These are phyloP conservation scores for Gleditsia sinensis DNA, from an alignment of 306 rosid genomes.

Conservation along the genomic window DNA sequence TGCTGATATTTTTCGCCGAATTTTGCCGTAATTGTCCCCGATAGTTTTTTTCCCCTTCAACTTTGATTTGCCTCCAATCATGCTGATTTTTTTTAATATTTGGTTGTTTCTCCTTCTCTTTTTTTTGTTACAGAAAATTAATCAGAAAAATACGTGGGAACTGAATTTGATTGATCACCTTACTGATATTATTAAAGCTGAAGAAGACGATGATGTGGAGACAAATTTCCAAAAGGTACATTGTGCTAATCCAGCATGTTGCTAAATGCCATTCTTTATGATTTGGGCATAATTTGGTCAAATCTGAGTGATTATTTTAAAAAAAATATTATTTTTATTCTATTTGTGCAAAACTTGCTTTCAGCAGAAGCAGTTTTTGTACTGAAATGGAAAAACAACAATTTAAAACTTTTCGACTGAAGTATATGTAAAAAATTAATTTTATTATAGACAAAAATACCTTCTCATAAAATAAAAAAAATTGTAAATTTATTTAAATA, in stretches of 20 bases:
- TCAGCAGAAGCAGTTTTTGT: too few relatives aligned
- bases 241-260: background rate
- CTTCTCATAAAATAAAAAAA: too few relatives aligned
- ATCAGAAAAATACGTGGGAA: conserved; percentile 98
- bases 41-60: background rate
- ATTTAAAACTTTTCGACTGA: too few relatives aligned
- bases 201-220: conserved; percentile 75
- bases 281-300: conserved; percentile 8
- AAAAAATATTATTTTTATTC: too few relatives aligned
- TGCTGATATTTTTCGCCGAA: too few relatives aligned
- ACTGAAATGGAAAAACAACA: too few relatives aligned
- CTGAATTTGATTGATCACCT: conserved; percentile 89
- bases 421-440: too few relatives aligned
- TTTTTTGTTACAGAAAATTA: conserved; percentile 76
- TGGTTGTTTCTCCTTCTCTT: background rate
- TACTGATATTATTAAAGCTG: conserved; percentile 80
- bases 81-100: background rate
- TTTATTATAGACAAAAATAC: too few relatives aligned
- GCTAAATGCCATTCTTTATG: background rate
- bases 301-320: too few relatives aligned
- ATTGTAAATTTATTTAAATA: too few relatives aligned
- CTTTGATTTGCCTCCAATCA: background rate
- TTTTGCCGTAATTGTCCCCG: background rate
- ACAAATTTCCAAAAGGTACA: conserved; percentile 93
- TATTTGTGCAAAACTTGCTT: too few relatives aligned